Conservation (phyloP, 2,329 filamentous ascomycete genomes). For the Zymoseptoria crescenta region DNA sequence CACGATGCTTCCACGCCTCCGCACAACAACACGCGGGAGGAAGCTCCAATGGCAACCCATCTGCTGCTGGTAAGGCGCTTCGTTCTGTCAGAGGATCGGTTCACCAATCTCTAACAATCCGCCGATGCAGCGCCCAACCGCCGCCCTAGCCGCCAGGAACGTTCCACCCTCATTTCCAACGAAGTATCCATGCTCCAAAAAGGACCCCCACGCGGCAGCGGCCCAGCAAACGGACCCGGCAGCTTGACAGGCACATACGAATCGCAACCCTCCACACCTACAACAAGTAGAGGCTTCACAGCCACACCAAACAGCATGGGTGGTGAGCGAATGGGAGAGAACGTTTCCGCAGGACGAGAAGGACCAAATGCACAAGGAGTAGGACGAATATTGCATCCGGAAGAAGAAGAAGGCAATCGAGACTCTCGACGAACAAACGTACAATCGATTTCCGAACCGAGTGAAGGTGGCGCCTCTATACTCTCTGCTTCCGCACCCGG, state of each 20-base stretch:
- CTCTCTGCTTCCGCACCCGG: background rate
- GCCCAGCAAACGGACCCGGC: slow-evolving; percentile 6
- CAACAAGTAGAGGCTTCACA: slow-evolving; percentile 11
- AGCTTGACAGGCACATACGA: slow-evolving; percentile 11
- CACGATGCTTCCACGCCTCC: slow-evolving; percentile 17
- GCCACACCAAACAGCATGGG: slow-evolving; percentile 4
- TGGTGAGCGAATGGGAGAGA: slow-evolving; percentile 18
- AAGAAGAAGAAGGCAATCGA: slow-evolving; percentile 5
- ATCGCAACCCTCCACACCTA: slow-evolving; percentile 8
- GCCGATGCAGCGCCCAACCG: slow-evolving; percentile 1
- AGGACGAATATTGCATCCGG: slow-evolving; percentile 7
- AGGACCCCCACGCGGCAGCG: slow-evolving; percentile 13
- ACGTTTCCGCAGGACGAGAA: slow-evolving; percentile 17
- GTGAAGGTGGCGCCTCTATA: slow-evolving; percentile 9
- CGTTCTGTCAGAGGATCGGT: background rate
- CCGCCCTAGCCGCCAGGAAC: slow-evolving; percentile 10
- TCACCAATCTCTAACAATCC: background rate
- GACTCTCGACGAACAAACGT: background rate
- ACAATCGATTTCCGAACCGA: slow-evolving; percentile 6
- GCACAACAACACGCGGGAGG: slow-evolving; percentile 8
- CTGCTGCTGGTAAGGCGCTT: background rate
- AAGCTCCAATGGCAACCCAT: slow-evolving; percentile 7
- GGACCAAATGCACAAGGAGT: slow-evolving; percentile 18
- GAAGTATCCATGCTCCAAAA: slow-evolving; percentile 20
- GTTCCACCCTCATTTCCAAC: slow-evolving; percentile 19